Evolutionary conservation across 148 eudicot genomes (phyloP).

Genomic region (Rhododendron vialii): DNA sequence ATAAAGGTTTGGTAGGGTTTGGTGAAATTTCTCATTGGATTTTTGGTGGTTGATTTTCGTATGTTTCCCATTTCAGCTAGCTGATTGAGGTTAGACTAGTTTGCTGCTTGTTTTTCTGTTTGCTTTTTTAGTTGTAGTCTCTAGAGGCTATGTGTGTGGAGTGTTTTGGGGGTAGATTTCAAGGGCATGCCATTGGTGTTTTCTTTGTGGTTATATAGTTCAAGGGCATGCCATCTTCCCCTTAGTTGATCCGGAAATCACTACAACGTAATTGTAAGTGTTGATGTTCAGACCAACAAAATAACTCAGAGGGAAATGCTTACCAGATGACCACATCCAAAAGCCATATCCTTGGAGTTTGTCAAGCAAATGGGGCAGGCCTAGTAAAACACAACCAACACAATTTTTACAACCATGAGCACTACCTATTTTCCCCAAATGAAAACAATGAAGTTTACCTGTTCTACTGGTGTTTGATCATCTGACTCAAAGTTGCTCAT

Average conservation of each 20-base stretch:
- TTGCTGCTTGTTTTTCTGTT: not conserved
- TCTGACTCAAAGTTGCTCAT: slow-evolving; percentile 26
- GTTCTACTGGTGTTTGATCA: slow-evolving; percentile 36
- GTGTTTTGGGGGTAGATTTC: not conserved
- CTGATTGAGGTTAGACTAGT: not conserved
- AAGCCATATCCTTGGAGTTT: slow-evolving; percentile 75
- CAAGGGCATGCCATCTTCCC: not conserved
- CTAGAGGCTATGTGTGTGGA: not conserved
- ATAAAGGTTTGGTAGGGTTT: not conserved
- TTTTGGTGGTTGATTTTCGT: not conserved
- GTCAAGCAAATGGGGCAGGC: slow-evolving; percentile 79
- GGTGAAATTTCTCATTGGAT: not conserved
- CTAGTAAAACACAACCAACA: slow-evolving; percentile 26
- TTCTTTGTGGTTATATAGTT: not conserved
- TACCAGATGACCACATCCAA: slow-evolving; percentile 87
- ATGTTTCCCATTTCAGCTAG: not conserved
- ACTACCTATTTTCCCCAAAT: not conserved
- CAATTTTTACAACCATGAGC: not conserved
- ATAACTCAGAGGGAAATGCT: slow-evolving; percentile 13
- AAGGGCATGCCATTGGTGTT: not conserved
- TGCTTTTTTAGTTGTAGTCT: not conserved
- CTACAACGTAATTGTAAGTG: not conserved
- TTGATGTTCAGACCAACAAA: not conserved
- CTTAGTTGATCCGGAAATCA: not conserved
- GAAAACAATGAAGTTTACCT: slow-evolving; percentile 25